phyloP scores from a whole-genome alignment of 2,329 filamentous ascomycete genomes.

The Capronia coronata region DNA sequence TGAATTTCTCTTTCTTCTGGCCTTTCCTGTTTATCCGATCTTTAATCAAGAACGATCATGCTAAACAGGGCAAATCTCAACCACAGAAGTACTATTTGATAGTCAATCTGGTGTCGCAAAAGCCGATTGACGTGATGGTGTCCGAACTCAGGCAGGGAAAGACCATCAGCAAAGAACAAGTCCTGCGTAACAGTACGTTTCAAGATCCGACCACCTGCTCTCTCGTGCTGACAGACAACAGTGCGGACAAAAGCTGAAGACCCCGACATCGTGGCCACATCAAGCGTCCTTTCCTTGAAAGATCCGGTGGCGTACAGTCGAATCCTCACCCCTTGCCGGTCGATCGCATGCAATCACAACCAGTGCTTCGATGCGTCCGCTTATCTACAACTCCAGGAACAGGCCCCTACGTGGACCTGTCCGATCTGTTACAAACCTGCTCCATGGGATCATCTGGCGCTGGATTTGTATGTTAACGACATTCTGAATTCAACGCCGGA shows the following conservation, averaged over 20 bases:
- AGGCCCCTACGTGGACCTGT: conserved; percentile 94
- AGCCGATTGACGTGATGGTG: conserved; percentile 66
- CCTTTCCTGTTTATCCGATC: conserved; percentile 19
- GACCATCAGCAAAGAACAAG: conserved; percentile 67
- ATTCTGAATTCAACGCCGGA: conserved; percentile 69
- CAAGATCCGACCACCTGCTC: background rate
- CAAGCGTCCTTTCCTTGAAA: conserved; percentile 81
- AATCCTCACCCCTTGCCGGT: conserved; percentile 72
- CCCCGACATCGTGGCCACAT: conserved; percentile 75
- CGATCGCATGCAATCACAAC: conserved; percentile 73
- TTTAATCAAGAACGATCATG: conserved; percentile 23
- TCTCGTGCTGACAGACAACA: conserved; percentile 37
- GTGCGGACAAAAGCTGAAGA: conserved; percentile 77
- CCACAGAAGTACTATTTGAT: conserved; percentile 64
- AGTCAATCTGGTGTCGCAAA: conserved; percentile 67
- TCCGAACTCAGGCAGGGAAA: conserved; percentile 58
- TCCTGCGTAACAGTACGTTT: conserved; percentile 71
- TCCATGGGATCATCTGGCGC: conserved; percentile 71
- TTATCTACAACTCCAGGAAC: conserved; percentile 89
- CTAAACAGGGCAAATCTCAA: conserved; percentile 24
- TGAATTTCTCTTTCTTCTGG: conserved; percentile 11
- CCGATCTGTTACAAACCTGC: conserved; percentile 83
- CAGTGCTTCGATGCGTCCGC: conserved; percentile 93
- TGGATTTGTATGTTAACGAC: conserved; percentile 87
- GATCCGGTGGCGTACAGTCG: conserved; percentile 84